A percentile compares a stretch with the other conserved stretches of the same genome.
Evolutionary conservation across 768 basidiomycete species (phyloP).

Genomic region (Podaxis sp.): DNA sequence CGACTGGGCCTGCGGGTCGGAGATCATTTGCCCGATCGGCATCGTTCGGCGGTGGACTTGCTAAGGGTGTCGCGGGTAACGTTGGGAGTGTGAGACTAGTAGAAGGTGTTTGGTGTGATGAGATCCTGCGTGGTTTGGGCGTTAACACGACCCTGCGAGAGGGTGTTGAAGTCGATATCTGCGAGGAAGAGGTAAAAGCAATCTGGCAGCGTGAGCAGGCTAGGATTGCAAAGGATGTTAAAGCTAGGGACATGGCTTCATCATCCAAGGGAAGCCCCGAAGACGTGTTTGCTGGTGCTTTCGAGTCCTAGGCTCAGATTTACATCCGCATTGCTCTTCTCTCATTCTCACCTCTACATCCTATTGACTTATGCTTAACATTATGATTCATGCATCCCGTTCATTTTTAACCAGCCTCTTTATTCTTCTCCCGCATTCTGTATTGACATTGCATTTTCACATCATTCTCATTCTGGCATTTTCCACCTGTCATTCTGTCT

Average conservation of each 20-base stretch:
- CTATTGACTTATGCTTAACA: conserved; percentile 16
- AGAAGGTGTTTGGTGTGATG: conserved; percentile 64
- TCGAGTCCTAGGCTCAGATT: conserved; percentile 11
- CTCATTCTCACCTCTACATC: neutral
- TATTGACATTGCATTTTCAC: conserved; percentile 11
- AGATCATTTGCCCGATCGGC: conserved; percentile 55
- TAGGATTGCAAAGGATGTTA: conserved; percentile 17
- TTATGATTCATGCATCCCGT: conserved; percentile 17
- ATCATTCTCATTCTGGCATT: conserved; percentile 6
- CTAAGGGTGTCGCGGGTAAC: conserved; percentile 32
- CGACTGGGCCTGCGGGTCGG: conserved; percentile 40
- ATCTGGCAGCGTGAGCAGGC: conserved; percentile 20
- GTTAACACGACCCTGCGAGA: conserved; percentile 27
- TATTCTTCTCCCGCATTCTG: neutral
- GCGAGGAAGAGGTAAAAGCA: conserved; percentile 42
- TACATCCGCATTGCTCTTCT: neutral
- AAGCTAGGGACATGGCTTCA: conserved; percentile 9
- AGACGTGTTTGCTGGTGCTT: conserved; percentile 20
- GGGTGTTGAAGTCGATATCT: conserved; percentile 33
- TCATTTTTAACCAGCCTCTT: neutral
- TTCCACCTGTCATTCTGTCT: conserved; percentile 7
- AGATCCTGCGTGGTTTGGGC: conserved; percentile 71
- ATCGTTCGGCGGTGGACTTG: conserved; percentile 48
- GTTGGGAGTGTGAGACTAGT: conserved; percentile 55
- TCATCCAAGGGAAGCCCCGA: conserved; percentile 4